Evolutionary conservation across 257 asterid genomes (phyloP).

Genomic region (Catharanthus roseus): DNA sequence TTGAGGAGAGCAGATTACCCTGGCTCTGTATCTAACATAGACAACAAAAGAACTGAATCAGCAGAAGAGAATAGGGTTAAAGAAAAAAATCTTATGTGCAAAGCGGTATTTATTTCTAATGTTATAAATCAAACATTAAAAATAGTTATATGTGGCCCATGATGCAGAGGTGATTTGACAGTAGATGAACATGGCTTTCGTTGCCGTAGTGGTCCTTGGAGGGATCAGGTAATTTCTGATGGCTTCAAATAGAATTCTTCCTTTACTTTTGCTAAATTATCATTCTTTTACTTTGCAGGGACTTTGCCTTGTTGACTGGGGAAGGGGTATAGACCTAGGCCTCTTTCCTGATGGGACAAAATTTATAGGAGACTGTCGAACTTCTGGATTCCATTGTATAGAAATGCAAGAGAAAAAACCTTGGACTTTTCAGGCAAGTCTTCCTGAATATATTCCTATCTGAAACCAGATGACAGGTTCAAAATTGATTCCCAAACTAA

Average conservation of each 20-base stretch:
- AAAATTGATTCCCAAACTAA: not conserved
- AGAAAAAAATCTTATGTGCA: not conserved
- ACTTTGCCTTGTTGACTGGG: slow-evolving; percentile 97
- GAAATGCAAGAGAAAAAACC: slow-evolving; percentile 92
- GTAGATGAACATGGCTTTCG: slow-evolving; percentile 44
- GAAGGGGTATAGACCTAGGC: slow-evolving; percentile 79
- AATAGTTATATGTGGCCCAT: not conserved
- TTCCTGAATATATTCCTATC: not conserved
- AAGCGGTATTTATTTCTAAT: not conserved
- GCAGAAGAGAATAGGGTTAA: not conserved
- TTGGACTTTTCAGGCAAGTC: slow-evolving; percentile 80
- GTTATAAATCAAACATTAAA: not conserved
- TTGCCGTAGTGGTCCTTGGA: slow-evolving; percentile 67
- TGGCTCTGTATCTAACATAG: not conserved
- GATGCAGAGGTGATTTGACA: slow-evolving; percentile 58
- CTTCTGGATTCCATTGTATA: slow-evolving; percentile 91
- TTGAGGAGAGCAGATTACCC: too few relatives aligned
- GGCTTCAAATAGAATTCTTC: not conserved
- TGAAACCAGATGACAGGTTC: slow-evolving; percentile 7
- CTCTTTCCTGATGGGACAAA: slow-evolving; percentile 58
- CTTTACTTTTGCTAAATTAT: slow-evolving; percentile 10
- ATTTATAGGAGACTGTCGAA: slow-evolving; percentile 81
- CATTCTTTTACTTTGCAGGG: slow-evolving; percentile 50
- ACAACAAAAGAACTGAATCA: not conserved
- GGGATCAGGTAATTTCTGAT: slow-evolving; percentile 62